These are phyloP conservation scores for Thraustotheca clavata DNA, from an alignment of 352 stramenopile genomes.

Conservation along the genomic window DNA sequence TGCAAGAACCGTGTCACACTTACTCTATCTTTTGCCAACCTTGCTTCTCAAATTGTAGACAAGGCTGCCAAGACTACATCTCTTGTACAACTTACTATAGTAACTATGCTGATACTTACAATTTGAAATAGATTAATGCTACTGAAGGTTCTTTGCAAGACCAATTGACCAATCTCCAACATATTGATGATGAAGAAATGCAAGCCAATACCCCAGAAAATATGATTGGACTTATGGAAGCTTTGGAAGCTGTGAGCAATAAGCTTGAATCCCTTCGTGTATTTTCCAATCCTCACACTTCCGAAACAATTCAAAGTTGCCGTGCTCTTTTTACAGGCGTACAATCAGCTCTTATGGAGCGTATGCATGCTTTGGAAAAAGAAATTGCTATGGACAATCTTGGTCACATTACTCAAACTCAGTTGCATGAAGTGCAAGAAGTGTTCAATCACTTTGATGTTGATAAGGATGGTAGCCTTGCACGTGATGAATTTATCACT, in stretches of 20 bases:
- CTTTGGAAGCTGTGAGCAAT: slow-evolving; percentile 76
- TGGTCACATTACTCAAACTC: slow-evolving; percentile 69
- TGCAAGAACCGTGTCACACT: slow-evolving; percentile 69
- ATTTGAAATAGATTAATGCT: slow-evolving; percentile 56
- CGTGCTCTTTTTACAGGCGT: slow-evolving; percentile 78
- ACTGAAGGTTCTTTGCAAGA: slow-evolving; percentile 65
- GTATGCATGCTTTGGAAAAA: slow-evolving; percentile 85
- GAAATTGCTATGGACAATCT: slow-evolving; percentile 77
- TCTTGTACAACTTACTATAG: neutral
- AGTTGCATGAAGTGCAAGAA: slow-evolving; percentile 84
- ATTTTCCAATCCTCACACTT: slow-evolving; percentile 85
- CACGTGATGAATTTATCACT: slow-evolving; percentile 87
- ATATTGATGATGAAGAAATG: slow-evolving; percentile 4
- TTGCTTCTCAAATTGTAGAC: slow-evolving; percentile 71
- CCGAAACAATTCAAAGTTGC: slow-evolving; percentile 83
- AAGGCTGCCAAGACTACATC: slow-evolving; percentile 50
- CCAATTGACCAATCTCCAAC: slow-evolving; percentile 40
- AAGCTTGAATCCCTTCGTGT: slow-evolving; percentile 73
- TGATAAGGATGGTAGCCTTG: slow-evolving; percentile 77
- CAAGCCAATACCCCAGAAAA: slow-evolving; percentile 20
- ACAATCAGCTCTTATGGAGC: slow-evolving; percentile 64
- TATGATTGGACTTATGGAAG: slow-evolving; percentile 70
- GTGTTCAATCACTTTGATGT: slow-evolving; percentile 88
- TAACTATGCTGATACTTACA: neutral
- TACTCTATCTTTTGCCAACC: slow-evolving; percentile 62